Evolutionary conservation across 805 yeast genomes (phyloP), one percentile per base, ranked within the genome.

Genomic region (Starmerella floris): DNA sequence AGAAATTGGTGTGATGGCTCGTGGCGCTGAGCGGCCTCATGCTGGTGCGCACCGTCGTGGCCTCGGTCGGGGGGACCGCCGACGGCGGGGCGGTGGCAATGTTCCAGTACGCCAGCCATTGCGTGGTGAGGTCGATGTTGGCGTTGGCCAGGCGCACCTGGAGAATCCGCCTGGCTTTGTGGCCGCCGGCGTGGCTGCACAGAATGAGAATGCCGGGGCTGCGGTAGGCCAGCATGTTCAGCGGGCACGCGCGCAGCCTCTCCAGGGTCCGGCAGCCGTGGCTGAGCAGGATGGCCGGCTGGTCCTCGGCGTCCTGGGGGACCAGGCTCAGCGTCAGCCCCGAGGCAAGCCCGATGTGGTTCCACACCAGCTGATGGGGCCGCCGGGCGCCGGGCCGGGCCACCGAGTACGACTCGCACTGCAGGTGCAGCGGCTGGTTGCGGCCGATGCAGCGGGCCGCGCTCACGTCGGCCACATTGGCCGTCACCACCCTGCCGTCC

Each of bases 271-370:
- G 10, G 16, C 19, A n/a, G 6, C 41, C 44, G 23, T 42, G 45
- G 13, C 37, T 32, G 8, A 50, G 35, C 8, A 22, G n/a, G 2
- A 48, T 30, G 2, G 33, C 20, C 9, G 51, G 47, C 31, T 38
- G 16, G 13, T 23, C 28, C 2, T 16, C 23, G 21, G 35, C 25
- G 21, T 39, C 39, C 3, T 19, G 17, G 2, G 51, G 43, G 4
- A 50, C 27, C 1, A 50, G 26, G 23, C 43, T 42, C 23, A 50
- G 30, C 19, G 30, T 30, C 6, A 50, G 28, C 15, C 38, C 46
- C 4, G 53, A 50, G 3, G 16, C 33, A 9, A 50, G 39, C 8
- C 47, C 51, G 1, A 44, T 27, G 34, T 46, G 51, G 11, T 21
- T 28, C 53, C 53, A 50, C 21, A 10, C 23, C 2, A 22, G 17